Base-by-base conservation (phyloP, 495 filamentous ascomycete genomes). In the Aspergillus bridgeri region DNA sequence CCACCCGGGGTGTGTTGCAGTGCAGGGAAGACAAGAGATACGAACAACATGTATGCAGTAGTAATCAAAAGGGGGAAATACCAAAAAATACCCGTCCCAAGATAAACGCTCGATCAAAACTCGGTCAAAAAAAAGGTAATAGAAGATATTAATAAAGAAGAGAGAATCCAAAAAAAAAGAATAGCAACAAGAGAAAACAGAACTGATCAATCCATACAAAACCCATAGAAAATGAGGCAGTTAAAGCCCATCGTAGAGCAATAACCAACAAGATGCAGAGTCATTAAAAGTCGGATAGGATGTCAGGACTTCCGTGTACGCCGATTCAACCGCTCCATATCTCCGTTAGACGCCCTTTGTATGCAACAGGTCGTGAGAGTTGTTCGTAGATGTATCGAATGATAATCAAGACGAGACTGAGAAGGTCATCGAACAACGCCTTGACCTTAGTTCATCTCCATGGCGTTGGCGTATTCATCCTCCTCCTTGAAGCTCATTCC, bases 401-500 rank as follows among this genome's bases (percentile, higher is more conserved):
- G 42, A 58, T 50, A 27, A 48, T 24, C 45, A 23, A 15, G 7
- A 15, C 17, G 33, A 38, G 13, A 3, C 27, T 29, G 33, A 38
- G 17, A 1, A 38, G 33, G 33, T 15, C 8, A 3, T 13, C 13
- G 13, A 38, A 38, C 33, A 9, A 15, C 33, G 9, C 9, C 1
- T 38, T 13, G 33, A 3, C 33, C 52, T 74, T 67, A 86, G 51
- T 76, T 81, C 71, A 88, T 83, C 60, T 96, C 90, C 91, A 94
- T 94, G 52, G 80, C 80, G 60, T 89, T 94, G 52, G 80, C 80
- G 60, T 89, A 91, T 65, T 93, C 90, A 61, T 96, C 92, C 69
- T 96, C 92, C 66, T 96, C 92, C 69, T 96, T 96, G 75, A 96
- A 92, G 65, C 81, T 81, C 66, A 89, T 84, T 23, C 79, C 83